Percentiles rank a stretch among this genome's conserved stretches.
Evolutionary conservation across 805 yeast genomes (phyloP).

Genomic region (Schwanniomyces polymorphus): DNA sequence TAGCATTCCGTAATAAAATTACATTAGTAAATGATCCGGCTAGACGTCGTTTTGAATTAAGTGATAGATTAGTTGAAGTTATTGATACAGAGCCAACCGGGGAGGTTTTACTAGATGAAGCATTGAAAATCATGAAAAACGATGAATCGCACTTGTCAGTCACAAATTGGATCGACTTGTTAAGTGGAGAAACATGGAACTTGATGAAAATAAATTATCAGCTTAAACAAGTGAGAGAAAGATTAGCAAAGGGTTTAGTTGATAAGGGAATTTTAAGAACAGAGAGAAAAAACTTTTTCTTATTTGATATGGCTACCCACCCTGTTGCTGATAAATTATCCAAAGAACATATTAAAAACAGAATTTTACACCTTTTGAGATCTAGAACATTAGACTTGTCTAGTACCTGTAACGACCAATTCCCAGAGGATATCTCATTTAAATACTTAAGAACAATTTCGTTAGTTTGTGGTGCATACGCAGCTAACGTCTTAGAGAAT

Average conservation of each 20-base stretch:
- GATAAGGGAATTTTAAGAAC: constrained; percentile 96
- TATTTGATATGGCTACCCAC: constrained; percentile 98
- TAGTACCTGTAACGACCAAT: constrained; percentile 48
- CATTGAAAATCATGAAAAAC: constrained; percentile 82
- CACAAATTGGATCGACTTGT: constrained; percentile 88
- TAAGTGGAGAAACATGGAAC: constrained; percentile 97
- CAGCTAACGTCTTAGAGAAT: constrained; percentile 95
- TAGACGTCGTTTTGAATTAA: constrained; percentile 80
- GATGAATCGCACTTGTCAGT: constrained; percentile 79
- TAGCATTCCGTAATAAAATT: constrained; percentile 88
- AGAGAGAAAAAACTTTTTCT: constrained; percentile 88
- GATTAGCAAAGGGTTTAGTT: constrained; percentile 93
- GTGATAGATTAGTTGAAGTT: constrained; percentile 87
- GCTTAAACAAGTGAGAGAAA: constrained; percentile 94
- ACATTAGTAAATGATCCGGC: constrained; percentile 90
- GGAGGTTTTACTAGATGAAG: constrained; percentile 91
- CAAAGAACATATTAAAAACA: constrained; percentile 74
- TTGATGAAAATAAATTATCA: constrained; percentile 91
- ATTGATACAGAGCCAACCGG: constrained; percentile 87
- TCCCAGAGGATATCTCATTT: constrained; percentile 68
- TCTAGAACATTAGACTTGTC: constrained; percentile 63
- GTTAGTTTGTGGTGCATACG: constrained; percentile 85
- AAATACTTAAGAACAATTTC: constrained; percentile 76
- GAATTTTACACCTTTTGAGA: constrained; percentile 70
- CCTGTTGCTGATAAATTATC: constrained; percentile 86